Evolutionary conservation across 2,329 filamentous ascomycete species (phyloP), one percentile per base, ranked within the genome.

Genomic region (Leptographium radiaticola): DNA sequence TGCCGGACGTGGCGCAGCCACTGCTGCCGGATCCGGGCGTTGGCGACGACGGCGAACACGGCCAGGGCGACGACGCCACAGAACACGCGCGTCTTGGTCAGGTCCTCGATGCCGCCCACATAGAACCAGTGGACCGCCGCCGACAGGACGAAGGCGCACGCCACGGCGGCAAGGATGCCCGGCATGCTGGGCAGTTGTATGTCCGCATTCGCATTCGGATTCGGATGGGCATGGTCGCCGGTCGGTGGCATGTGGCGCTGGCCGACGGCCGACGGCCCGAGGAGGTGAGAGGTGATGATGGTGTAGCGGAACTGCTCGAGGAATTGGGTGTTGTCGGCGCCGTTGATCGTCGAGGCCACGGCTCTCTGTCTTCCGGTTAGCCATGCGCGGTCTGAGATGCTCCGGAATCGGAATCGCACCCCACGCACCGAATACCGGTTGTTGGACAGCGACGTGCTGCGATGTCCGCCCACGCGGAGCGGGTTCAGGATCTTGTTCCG

Each of bases 231-330:
- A 20, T n/a, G 34, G 11, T n/a, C 13, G 44, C 36, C 43, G 2
- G 53, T 39, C 16, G 44, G 53, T 1, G 47, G 33, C 5, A 43
- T 54, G 56, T 56, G 63, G 48, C 68, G 67, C 47, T 72, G 71
- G 18, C 69, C 72, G 49, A 72, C 60, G 54, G 78, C 80, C 5
- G 79, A 76, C 60, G 86, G 79, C 43, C 86, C 86, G 62, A 96
- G 75, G 15, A 96, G 77, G 66, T 95, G 89, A 25, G 90, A 96
- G 51, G 89, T 89, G 63, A 96, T 86, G 59, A 96, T 87, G 25
- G 87, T 86, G 69, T 96, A 96, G 59, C 90, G 86, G 64, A 96
- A 96, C 64, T 89, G 86, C 68, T 96, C 90, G 56, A 95, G 76
- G 63, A 96, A 95, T 60, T 83, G 84, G 60, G 84, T 78, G 65